Base-by-base conservation (phyloP, 73 alveolate species). In the Symbiodinium natans region DNA sequence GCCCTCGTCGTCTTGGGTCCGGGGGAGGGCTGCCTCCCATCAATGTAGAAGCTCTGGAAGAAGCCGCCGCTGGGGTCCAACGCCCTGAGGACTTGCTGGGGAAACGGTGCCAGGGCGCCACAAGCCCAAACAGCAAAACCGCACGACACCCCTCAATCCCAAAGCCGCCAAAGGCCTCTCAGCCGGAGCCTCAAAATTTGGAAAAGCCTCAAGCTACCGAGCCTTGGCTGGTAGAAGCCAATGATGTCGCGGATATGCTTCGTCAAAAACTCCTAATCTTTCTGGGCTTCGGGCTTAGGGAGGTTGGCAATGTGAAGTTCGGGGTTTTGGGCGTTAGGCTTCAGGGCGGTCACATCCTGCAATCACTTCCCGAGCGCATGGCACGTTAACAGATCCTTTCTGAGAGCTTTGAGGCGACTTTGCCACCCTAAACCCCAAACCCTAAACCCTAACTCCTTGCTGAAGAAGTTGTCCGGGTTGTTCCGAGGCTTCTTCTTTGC, bases 161-260 rank as follows among this genome's bases (percentile, higher is more conserved):
- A 8, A 10, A 48, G 63, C 8, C 63, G 23, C 63, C 63, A 48
- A 48, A 48, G 63, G n/a, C n/a, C 63, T 48, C 17, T 48, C 63
- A 48, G 63, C 63, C 17, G 63, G 8, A 10, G 63, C 23, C 23
- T 8, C 8, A 48, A 48, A 48, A 48, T 8, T 8, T 10, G 17
- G 17, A 68, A 68, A 36, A n/a, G 82, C 19, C 13, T 17, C 36
- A 68, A 19, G 33, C 39, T 29, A 25, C 82, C 10, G 39, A 2
- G 36, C 95, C 95, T 88, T 3, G 92, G 92, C 92, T 92, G 59
- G 83, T 92, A 92, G 84, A 92, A 92, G 42, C 83, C 92, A 42
- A 92, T 74, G 90, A 92, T 92, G 84, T 77, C 98, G 21, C 83
- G 41, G 98, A 92, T 92, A 73, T 92, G 98, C 92, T 92, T 86